Percentiles rank a stretch among this genome's conserved stretches.
Evolutionary conservation across 345 rosid species (phyloP).

Genomic region (Iberis pinnata): DNA sequence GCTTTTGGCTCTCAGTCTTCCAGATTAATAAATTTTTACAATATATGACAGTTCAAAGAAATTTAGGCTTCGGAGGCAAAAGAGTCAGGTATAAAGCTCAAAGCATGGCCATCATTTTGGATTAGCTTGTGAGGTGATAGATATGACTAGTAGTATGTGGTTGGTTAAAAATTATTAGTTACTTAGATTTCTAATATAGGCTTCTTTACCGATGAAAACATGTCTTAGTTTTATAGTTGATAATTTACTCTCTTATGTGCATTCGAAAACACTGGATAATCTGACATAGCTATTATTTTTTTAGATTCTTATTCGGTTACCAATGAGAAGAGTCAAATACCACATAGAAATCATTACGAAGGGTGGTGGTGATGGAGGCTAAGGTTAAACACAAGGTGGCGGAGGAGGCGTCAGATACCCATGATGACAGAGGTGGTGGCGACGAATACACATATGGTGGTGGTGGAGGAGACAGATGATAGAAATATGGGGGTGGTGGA

Average conservation of each 20-base stretch:
- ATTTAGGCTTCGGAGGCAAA: constrained; percentile 49
- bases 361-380: constrained; percentile 36
- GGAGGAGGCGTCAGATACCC: too few species aligned
- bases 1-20: constrained; percentile 8
- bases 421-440: too few species aligned
- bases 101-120: constrained; percentile 54
- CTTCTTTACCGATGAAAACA: constrained; percentile 8
- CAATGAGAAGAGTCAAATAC: constrained; percentile 34
- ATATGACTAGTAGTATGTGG: constrained; percentile 54
- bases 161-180: constrained; percentile 1
- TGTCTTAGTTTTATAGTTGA: not conserved
- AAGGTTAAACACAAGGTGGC: too few species aligned
- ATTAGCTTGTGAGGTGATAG: constrained; percentile 45
- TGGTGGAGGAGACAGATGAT: too few species aligned
- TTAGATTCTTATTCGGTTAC: constrained; percentile 35
- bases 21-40: constrained; percentile 8
- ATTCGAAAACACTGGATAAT: constrained; percentile 1
- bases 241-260: constrained; percentile 8
- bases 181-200: constrained; percentile 4
- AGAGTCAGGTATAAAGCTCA: constrained; percentile 45
- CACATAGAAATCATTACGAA: constrained; percentile 39
- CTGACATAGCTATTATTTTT: not conserved
- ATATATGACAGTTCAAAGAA: constrained; percentile 59
- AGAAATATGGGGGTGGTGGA: too few species aligned
- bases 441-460: too few species aligned